A percentile compares a stretch with the other conserved stretches of the same genome.
Evolutionary conservation across 2,329 filamentous ascomycete genomes (phyloP).

Genomic region (Aulographum hederae): DNA sequence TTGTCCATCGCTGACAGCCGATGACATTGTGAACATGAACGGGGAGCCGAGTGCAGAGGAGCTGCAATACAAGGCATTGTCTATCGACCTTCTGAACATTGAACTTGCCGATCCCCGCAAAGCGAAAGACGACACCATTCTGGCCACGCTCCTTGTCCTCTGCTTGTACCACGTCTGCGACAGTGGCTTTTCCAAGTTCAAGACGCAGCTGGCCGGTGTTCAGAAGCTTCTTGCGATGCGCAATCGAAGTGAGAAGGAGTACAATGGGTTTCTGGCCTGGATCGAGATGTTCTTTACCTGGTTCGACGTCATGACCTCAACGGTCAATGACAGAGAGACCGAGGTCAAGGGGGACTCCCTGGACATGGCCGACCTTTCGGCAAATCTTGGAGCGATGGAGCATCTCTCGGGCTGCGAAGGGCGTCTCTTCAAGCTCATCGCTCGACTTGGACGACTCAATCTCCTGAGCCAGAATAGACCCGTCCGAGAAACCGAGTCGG

Average conservation of each 20-base stretch:
- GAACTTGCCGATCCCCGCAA: slow-evolving; percentile 61
- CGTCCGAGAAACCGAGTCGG: slow-evolving; percentile 17
- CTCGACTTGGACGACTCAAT: slow-evolving; percentile 68
- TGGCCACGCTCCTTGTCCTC: slow-evolving; percentile 72
- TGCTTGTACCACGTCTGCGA: slow-evolving; percentile 91
- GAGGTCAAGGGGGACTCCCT: slow-evolving; percentile 49
- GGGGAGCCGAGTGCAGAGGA: slow-evolving; percentile 54
- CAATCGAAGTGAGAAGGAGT: slow-evolving; percentile 27
- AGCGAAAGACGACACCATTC: slow-evolving; percentile 67
- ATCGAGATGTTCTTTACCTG: slow-evolving; percentile 88
- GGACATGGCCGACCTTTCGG: slow-evolving; percentile 43
- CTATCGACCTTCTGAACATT: slow-evolving; percentile 66
- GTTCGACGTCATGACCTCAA: slow-evolving; percentile 83
- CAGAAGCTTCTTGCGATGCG: slow-evolving; percentile 75
- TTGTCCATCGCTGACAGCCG: slow-evolving; percentile 10
- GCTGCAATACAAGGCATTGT: slow-evolving; percentile 66
- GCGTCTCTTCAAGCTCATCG: slow-evolving; percentile 70
- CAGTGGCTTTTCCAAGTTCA: slow-evolving; percentile 81
- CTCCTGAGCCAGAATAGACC: slow-evolving; percentile 54
- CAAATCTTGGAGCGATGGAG: slow-evolving; percentile 57
- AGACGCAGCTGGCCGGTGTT: slow-evolving; percentile 82
- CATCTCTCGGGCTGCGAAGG: slow-evolving; percentile 80
- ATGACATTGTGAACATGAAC: slow-evolving; percentile 19
- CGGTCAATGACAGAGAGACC: slow-evolving; percentile 78
- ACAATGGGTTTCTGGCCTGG: slow-evolving; percentile 54